A percentile compares a stretch with the other conserved stretches of the same genome.
These are phyloP conservation scores for Aegilops sharonensis DNA, from an alignment of 176 grass and related monocot species.

Conservation along the genomic window DNA sequence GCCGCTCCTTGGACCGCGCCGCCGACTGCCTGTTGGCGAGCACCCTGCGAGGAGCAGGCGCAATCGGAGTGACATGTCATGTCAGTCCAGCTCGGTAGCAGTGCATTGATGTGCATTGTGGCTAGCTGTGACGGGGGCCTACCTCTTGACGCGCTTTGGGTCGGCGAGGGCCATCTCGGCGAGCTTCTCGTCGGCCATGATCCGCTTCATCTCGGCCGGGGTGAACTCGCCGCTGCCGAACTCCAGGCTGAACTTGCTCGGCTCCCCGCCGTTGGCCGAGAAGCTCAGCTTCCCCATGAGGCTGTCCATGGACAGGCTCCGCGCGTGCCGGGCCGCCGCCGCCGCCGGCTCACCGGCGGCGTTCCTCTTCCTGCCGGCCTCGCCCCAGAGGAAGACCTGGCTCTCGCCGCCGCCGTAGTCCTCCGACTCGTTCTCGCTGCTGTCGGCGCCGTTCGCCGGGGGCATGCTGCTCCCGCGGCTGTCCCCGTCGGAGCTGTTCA, in stretches of 20 bases:
- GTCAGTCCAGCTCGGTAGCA: background rate
- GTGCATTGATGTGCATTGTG: background rate
- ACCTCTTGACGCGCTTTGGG: conserved; percentile 97
- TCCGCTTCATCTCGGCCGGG: conserved; percentile 89
- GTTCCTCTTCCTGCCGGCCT: conserved; percentile 40
- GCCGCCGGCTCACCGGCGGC: conserved; percentile 28
- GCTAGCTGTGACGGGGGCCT: background rate
- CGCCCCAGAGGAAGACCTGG: conserved; percentile 46
- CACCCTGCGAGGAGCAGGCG: conserved; percentile 37
- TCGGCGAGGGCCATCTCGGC: conserved; percentile 93
- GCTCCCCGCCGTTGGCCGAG: conserved; percentile 35
- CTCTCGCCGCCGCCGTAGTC: conserved; percentile 54
- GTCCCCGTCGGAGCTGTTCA: conserved; percentile 81
- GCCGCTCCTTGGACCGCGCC: conserved; percentile 91
- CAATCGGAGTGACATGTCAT: no score
- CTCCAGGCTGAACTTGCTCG: conserved; percentile 73
- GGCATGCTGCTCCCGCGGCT: conserved; percentile 81
- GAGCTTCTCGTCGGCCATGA: conserved; percentile 92
- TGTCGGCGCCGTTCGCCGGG: conserved; percentile 65
- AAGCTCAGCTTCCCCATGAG: conserved; percentile 80
- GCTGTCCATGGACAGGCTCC: conserved; percentile 92
- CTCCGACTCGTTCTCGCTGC: conserved; percentile 94
- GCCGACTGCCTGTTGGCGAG: conserved; percentile 95
- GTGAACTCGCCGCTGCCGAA: conserved; percentile 91
- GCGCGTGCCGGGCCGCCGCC: conserved; percentile 30